Evolutionary conservation across 2,329 filamentous ascomycete genomes (phyloP), one percentile per base, ranked within the genome.

Genomic region (Pseudogymnoascus sp.): DNA sequence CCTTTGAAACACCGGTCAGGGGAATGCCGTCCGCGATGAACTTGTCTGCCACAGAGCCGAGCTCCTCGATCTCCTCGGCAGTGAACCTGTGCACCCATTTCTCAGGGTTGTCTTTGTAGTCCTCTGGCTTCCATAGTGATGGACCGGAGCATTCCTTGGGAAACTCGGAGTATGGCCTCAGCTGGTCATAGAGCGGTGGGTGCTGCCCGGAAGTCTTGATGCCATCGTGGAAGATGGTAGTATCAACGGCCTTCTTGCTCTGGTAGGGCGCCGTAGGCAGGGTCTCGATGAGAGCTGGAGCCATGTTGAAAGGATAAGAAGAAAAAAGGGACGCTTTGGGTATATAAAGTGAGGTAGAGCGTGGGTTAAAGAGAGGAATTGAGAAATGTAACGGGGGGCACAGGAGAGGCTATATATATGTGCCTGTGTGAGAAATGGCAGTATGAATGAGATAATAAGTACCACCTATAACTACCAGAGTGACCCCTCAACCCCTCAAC

Each of bases 71-170:
- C 74, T 93, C 89, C 1, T 84, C 81, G 0, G 79, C 74, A 0
- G 82, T 87, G 72, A 93, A 90, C 7, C 77, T 77, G 75, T 92
- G 89, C 4, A 87, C 86, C 90, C 90, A 93, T 73, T 44, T 62
- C 63, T 74, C 71, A 2, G 70, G 71, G 53, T 71, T 73, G 47
- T 72, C 67, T 5, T 61, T 65, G 65, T 73, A 74, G 50, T 73
- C 71, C 36, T 73, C 70, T n/a, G 70, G 80, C 62, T 82, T 80
- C 90, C 90, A 95, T 31, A 90, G 84, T 0, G 89, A 93, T 0
- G 83, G 83, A 10, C 89, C 89, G 0, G 80, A 80, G 72, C 93
- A 91, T 65, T 87, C 76, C 65, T 83, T 83, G 47, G 90, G 90
- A 70, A 93, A 93, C 15, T 82, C 80, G 0, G 82, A 79, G 73